Evolutionary conservation across 179 eudicot species (phyloP).

Genomic region (Beta macrorhiza): DNA sequence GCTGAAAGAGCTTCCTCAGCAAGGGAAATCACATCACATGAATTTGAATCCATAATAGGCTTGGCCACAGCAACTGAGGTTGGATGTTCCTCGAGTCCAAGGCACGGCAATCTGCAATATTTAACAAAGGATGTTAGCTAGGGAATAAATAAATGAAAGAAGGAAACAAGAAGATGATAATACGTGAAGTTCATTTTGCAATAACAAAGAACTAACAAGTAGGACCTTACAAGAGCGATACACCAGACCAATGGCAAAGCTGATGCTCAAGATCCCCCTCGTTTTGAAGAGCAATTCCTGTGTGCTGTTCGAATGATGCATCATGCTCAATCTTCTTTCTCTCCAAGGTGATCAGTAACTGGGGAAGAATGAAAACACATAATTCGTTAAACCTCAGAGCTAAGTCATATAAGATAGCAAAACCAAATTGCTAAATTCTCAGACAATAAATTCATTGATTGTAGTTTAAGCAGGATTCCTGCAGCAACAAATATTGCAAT

Average conservation of each 20-base stretch:
- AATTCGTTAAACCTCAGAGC: constrained; percentile 6
- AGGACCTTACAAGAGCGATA: constrained; percentile 60
- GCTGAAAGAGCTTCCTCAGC: constrained; percentile 88
- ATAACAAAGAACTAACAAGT: neutral
- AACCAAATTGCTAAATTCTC: neutral
- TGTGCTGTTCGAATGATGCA: constrained; percentile 31
- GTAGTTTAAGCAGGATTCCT: neutral
- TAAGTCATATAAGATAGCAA: neutral
- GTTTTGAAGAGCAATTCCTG: constrained; percentile 36
- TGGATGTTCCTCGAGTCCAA: constrained; percentile 31
- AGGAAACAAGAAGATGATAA: neutral
- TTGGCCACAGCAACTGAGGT: constrained; percentile 30
- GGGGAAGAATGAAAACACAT: constrained; percentile 2
- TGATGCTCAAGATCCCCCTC: constrained; percentile 47
- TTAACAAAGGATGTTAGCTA: neutral
- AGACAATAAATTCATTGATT: neutral
- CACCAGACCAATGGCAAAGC: constrained; percentile 52
- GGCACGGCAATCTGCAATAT: constrained; percentile 50
- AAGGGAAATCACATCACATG: constrained; percentile 52
- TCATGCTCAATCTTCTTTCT: constrained; percentile 37
- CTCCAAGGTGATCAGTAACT: constrained; percentile 40
- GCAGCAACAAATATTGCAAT: neutral
- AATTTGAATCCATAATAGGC: constrained; percentile 33
- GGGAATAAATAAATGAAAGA: neutral
- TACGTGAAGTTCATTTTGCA: neutral